Conservation (phyloP, 108 stramenopile genomes). For the Halocafeteria seosinensis region DNA sequence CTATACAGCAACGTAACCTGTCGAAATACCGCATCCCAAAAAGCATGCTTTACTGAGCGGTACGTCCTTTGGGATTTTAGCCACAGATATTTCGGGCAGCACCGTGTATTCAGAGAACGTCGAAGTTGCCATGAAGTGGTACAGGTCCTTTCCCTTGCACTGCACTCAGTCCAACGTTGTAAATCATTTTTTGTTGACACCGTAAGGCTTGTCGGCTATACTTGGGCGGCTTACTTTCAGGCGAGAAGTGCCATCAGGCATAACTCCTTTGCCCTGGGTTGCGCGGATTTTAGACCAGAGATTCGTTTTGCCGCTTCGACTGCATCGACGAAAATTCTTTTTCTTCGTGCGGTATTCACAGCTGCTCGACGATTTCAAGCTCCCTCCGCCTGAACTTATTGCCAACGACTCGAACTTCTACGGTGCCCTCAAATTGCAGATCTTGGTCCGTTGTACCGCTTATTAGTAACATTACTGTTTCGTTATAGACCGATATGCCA, state of each 20-base stretch:
- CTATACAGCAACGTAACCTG: conserved; percentile 61
- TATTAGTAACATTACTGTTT: no score
- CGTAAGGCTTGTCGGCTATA: neutral
- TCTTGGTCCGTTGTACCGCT: no score
- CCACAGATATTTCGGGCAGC: conserved; percentile 58
- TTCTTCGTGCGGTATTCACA: no score
- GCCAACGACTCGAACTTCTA: no score
- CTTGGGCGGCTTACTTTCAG: conserved; percentile 13
- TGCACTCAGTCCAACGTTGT: no score
- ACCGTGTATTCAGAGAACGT: conserved; percentile 70
- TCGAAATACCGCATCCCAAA: conserved; percentile 67
- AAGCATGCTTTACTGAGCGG: conserved; percentile 59
- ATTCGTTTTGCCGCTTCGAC: conserved; percentile 73
- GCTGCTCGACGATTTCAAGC: no score
- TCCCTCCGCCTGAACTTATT: no score
- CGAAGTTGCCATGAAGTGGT: conserved; percentile 68
- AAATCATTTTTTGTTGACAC: no score
- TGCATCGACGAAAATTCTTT: no score
- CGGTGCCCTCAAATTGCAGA: no score
- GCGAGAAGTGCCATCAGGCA: conserved; percentile 20
- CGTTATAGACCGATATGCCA: no score
- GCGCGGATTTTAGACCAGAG: conserved; percentile 64
- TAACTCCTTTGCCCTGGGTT: conserved; percentile 55
- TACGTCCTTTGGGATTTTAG: conserved; percentile 49
- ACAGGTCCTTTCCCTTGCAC: no score